phyloP scores from a whole-genome alignment of 345 rosid species.

The Clarkia xantiana region DNA sequence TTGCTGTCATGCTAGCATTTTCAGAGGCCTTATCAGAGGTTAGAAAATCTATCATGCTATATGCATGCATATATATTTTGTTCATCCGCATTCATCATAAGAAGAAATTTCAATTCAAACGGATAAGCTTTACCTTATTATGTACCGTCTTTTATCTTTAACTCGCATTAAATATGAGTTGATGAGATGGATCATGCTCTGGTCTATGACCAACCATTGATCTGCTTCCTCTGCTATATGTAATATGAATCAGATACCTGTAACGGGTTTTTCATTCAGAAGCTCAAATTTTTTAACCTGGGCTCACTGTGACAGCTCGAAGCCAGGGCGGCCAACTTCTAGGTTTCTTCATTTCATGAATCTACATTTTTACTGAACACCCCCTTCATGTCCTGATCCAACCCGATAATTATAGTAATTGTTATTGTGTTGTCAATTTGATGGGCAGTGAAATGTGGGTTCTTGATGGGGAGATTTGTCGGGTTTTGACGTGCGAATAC shows the following conservation, averaged over 20 bases:
- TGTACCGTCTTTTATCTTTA: background rate
- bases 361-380: too few species aligned
- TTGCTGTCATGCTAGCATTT: slow-evolving; percentile 75
- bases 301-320: slow-evolving; percentile 66
- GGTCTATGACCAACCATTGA: background rate
- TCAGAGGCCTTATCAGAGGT: slow-evolving; percentile 59
- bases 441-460: slow-evolving; percentile 62
- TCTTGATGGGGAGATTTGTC: too few species aligned
- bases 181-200: background rate
- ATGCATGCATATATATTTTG: too few species aligned
- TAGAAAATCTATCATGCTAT: slow-evolving; percentile 6
- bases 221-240: slow-evolving; percentile 3
- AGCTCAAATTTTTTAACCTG: slow-evolving; percentile 53
- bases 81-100: slow-evolving; percentile 1
- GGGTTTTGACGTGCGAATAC: too few species aligned
- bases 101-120: too few species aligned
- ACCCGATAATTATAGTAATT: too few species aligned
- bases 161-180: background rate
- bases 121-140: background rate
- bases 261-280: slow-evolving; percentile 46
- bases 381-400: too few species aligned
- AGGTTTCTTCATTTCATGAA: slow-evolving; percentile 16
- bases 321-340: slow-evolving; percentile 57
- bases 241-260: slow-evolving; percentile 38
- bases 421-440: too few species aligned